These are phyloP conservation scores for Blastobotrys niveus DNA, from an alignment of 1,139 yeast genomes.

Conservation along the genomic window DNA sequence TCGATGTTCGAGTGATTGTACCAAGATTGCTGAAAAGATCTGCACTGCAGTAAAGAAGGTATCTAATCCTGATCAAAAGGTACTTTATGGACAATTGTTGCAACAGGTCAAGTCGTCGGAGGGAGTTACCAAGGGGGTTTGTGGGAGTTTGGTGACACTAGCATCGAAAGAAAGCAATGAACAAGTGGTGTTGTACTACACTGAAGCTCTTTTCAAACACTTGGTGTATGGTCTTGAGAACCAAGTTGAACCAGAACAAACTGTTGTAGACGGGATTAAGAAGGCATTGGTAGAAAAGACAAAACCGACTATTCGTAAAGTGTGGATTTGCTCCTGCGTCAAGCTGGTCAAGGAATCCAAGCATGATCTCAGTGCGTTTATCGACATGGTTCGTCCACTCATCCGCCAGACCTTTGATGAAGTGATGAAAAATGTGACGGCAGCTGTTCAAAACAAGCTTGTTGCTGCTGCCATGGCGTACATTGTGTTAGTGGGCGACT, in stretches of 20 bases:
- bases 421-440: constrained; percentile 34
- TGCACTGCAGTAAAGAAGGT: constrained; percentile 48
- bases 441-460: constrained; percentile 32
- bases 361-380: constrained; percentile 15
- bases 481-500: constrained; percentile 22
- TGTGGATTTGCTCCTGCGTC: constrained; percentile 62
- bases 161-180: constrained; percentile 76
- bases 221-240: constrained; percentile 29
- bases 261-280: constrained; percentile 37
- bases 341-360: constrained; percentile 24
- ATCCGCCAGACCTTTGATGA: constrained; percentile 33
- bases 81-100: constrained; percentile 42
- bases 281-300: constrained; percentile 62
- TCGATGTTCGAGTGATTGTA: constrained; percentile 24
- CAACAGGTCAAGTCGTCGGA: constrained; percentile 17
- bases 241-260: constrained; percentile 18
- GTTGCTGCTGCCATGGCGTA: constrained; percentile 31
- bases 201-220: constrained; percentile 48
- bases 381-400: constrained; percentile 38
- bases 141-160: constrained; percentile 44
- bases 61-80: constrained; percentile 64
- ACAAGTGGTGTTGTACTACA: constrained; percentile 45
- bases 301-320: constrained; percentile 55
- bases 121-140: constrained; percentile 35
- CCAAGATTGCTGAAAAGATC: constrained; percentile 46